Evolutionary conservation across 768 basidiomycete species (phyloP).

Genomic region (Melanogaster broomeanus): DNA sequence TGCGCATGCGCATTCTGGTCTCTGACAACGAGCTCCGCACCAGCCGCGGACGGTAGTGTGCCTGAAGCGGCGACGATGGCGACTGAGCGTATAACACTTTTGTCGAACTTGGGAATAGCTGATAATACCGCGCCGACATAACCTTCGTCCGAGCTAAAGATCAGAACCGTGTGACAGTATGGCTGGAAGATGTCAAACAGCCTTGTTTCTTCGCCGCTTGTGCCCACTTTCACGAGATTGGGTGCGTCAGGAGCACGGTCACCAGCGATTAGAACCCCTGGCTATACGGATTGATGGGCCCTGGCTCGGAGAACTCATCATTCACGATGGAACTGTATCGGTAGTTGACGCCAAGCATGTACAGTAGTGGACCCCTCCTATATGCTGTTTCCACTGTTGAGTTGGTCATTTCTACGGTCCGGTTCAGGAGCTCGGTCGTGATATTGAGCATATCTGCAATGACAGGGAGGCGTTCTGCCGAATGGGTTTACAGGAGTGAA

Average conservation of each 20-base stretch:
- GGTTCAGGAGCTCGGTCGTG: conserved; percentile 23
- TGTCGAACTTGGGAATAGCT: not conserved
- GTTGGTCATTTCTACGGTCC: not conserved
- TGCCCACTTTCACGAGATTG: not conserved
- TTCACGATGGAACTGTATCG: conserved; percentile 50
- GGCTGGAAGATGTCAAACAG: conserved; percentile 9
- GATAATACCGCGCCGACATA: not conserved
- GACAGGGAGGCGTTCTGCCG: conserved; percentile 42
- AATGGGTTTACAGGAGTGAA: conserved; percentile 41
- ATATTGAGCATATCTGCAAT: conserved; percentile 40
- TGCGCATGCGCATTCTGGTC: conserved; percentile 38
- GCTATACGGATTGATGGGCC: conserved; percentile 10
- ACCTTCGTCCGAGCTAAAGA: conserved; percentile 6
- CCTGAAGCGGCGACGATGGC: not conserved
- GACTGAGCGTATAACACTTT: not conserved
- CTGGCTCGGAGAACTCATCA: conserved; percentile 29
- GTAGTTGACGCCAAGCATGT: conserved; percentile 55
- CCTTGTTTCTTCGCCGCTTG: not conserved
- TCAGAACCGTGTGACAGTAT: conserved; percentile 7
- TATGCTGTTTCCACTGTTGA: not conserved
- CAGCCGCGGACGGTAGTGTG: not conserved
- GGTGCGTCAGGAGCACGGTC: conserved; percentile 19
- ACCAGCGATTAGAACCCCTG: conserved; percentile 6
- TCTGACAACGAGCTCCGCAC: conserved; percentile 33
- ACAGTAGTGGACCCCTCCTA: not conserved